Base-by-base conservation (phyloP, 1,139 yeast species). In the Scheffersomyces quercinus region DNA sequence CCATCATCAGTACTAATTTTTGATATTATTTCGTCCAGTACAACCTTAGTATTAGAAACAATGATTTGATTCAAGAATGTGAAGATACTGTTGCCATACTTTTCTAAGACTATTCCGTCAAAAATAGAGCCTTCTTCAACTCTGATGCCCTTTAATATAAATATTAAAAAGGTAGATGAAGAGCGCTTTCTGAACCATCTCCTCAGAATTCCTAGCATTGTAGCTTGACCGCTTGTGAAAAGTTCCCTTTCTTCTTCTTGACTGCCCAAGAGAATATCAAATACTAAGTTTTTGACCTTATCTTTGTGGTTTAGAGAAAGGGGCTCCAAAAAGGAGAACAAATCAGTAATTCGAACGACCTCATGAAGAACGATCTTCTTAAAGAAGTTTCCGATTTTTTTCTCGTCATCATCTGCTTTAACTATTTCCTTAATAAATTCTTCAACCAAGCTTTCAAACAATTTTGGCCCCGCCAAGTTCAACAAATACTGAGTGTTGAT, bases 11-110 rank as follows among this genome's bases (percentile, higher is more conserved):
- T 48, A 0, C 51, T 39, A 9, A 64, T 46, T 26, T 53, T 50
- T 9, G 48, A 45, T 14, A 58, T 49, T 4, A 68, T 39, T 41
- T 55, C 58, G 24, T 63, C 68, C 49, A 64, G 52, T 13, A 62
- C 46, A 3, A 50, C 39, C 35, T 60, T 58, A 3, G 71, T 53
- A 40, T 57, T 53, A 9, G 50, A 50, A 13, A 59, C 50, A 5
- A 65, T 46, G 44, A 58, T 51, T 7, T 53, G 53, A 13, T 47
- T 52, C n/a, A 67, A 48, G 30, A 50, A 51, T 5, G 39, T 28
- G 28, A 47, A 38, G 0, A 54, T 42, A 5, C 38, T 38, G 9
- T 20, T 7, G 16, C 43, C 38, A 36, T 52, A 52, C 9, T 41
- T 37, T 12, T 32, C 38, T 31, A 57, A 41, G 9, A 50, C 30